Evolutionary conservation across 306 rosid genomes (phyloP), one percentile per base, ranked within the genome.

Genomic region (Quercus glauca): DNA sequence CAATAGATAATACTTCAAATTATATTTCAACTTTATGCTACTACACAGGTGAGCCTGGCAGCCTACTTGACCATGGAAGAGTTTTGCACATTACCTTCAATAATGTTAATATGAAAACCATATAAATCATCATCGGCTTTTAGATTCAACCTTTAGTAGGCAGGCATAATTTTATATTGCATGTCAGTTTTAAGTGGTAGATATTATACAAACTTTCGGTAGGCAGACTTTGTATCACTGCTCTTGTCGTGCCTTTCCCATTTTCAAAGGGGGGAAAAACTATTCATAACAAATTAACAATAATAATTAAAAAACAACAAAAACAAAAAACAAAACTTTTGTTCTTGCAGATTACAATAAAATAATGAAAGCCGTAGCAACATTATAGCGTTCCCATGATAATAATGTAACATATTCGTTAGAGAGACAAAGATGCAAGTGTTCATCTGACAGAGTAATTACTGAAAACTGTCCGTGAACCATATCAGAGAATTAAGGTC

Each of bases 371-470:
- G 13, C n/a, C 3, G 1, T 64, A 61, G 3, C 35, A 31, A 64
- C 15, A n/a, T 2, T 3, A 21, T 33, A 67, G 15, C 49, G 18
- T 17, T 41, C 15, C 25, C 33, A 65, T 31, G 41, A 41, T 63
- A 21, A 65, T 41, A 33, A 65, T 31, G 49, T 65, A 65, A 2
- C 49, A 7, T 2, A 7, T 29, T 29, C 3, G 14, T 19, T 18
- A 18, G 49, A 65, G 31, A 31, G 12, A 5, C 45, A 65, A 31
- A 21, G 49, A 65, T 18, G 64, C 6, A 61, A 61, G n/a, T 18
- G 25, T 77, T 43, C 73, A 55, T 41, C 73, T 19, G 70, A 75
- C 35, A 71, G 57, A 45, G 51, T 37, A 41, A 80, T 35, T 53
- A 76, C 28, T 71, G 37, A 45, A 60, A 73, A 31, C 20, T 49